Conservation (phyloP, 169 alveolate genomes). For the Cytauxzoon felis region DNA sequence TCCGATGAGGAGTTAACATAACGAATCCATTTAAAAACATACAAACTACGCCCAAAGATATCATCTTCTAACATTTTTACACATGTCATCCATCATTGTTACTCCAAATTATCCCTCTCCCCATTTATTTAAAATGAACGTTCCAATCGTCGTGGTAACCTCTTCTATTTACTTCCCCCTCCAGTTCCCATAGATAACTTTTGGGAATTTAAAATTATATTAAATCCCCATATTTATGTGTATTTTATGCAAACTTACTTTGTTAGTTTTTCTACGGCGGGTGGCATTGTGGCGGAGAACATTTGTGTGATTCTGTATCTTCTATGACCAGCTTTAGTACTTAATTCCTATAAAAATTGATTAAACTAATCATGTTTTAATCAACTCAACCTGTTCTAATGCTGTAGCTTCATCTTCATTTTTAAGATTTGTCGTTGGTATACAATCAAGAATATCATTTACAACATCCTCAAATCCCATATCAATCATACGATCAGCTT, state of each 20-base stretch:
- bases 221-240: not conserved
- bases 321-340: conserved; percentile 84
- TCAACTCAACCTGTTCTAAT: conserved; percentile 64
- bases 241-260: conserved; percentile 35
- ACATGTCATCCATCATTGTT: no score
- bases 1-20: no score
- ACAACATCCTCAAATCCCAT: conserved; percentile 95
- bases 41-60: no score
- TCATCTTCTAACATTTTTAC: no score
- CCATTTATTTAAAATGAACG: not conserved
- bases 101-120: no score
- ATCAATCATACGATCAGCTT: conserved; percentile 97
- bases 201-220: not conserved
- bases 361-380: not conserved
- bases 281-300: conserved; percentile 96
- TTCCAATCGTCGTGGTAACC: not conserved
- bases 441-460: conserved; percentile 85
- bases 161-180: no score
- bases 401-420: conserved; percentile 82
- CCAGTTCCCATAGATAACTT: no score
- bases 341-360: conserved; percentile 67
- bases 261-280: conserved; percentile 90
- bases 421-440: conserved; percentile 82
- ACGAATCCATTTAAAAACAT: no score
- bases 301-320: conserved; percentile 85